phyloP scores from a whole-genome alignment of 1,284 basidiomycete species.

The Ustilago trichophora region DNA sequence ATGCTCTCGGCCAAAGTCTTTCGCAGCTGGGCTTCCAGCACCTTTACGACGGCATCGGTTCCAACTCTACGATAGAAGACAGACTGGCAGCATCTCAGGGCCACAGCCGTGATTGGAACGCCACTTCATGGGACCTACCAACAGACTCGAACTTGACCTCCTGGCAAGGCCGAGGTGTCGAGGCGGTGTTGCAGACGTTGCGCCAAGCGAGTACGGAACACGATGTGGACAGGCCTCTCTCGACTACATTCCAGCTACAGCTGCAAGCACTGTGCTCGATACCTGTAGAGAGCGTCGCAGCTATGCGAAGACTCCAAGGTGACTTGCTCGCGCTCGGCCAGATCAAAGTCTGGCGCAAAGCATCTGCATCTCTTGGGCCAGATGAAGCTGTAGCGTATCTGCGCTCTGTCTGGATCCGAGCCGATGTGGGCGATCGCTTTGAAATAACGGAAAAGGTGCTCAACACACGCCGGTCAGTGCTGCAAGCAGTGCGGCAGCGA shows the following conservation, averaged over 20 bases:
- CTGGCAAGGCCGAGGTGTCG: slow-evolving; percentile 71
- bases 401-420: slow-evolving; percentile 14
- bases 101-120: slow-evolving; percentile 86
- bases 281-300: slow-evolving; percentile 31
- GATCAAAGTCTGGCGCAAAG: slow-evolving; percentile 35
- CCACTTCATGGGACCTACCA: slow-evolving; percentile 82
- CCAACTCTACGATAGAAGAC: too few relatives aligned
- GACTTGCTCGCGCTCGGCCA: slow-evolving; percentile 50
- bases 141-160: slow-evolving; percentile 4
- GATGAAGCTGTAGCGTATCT: slow-evolving; percentile 38
- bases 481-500: slow-evolving; percentile 75
- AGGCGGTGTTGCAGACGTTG: slow-evolving; percentile 75
- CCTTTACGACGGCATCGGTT: slow-evolving; percentile 35
- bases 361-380: slow-evolving; percentile 8
- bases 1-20: slow-evolving; percentile 67
- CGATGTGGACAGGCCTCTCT: slow-evolving; percentile 22
- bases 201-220: slow-evolving; percentile 69
- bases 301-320: slow-evolving; percentile 21
- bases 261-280: slow-evolving; percentile 33
- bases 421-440: slow-evolving; percentile 68
- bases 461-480: slow-evolving; percentile 82
- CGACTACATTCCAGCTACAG: slow-evolving; percentile 22
- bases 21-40: slow-evolving; percentile 87
- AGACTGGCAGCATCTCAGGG: slow-evolving; percentile 67
- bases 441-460: slow-evolving; percentile 78